Evolutionary conservation across 768 basidiomycete genomes (phyloP), one percentile per base, ranked within the genome.

Genomic region (Cantharellus cinnabarinus): DNA sequence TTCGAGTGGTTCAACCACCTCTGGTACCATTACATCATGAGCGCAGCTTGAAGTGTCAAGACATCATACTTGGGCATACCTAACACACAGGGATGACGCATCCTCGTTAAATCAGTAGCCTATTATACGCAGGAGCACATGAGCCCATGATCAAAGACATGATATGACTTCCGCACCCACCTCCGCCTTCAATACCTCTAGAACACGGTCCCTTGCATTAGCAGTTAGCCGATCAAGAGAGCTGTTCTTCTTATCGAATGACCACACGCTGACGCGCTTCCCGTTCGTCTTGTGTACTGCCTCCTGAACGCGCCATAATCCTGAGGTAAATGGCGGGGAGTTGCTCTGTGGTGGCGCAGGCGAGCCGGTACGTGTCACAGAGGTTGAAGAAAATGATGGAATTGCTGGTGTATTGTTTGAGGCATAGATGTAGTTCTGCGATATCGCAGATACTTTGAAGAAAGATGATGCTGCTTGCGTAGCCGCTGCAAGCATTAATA

Each of bases 1-100:
- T 67, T 97, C 91, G 52, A 95, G 72, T 35, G 95, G 94, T 70
- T 99, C 95, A 38, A 94, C 91, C 83, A 97, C 88, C 73, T 98
- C 94, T 89, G 69, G 7, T 2, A 44, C 38, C 20, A 39, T 40
- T 41, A 59, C 10, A 42, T 48, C 10, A 44, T 59, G 34, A 51
- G 5, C 15, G 56, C 58, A 51, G 34, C 3, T 35, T 60, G 62
- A 59, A 37, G 60, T 60, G 20, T 29, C 59, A 3, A 34, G n/a
- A 54, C 20, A 39, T 37, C 37, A 41, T 38, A 35, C 5, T 20
- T 39, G 37, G n/a, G 62, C 72, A 59, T 66, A 88, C 87, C 88
- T 60, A 99, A 76, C 56, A 99, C 81, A 62, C 86, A 93, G 3
- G 95, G 95, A 71, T 98, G 94, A 40, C 95, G 77, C 50, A 98